Evolutionary conservation across 164 flowering plant species (phyloP).

Genomic region (Piper betle): DNA sequence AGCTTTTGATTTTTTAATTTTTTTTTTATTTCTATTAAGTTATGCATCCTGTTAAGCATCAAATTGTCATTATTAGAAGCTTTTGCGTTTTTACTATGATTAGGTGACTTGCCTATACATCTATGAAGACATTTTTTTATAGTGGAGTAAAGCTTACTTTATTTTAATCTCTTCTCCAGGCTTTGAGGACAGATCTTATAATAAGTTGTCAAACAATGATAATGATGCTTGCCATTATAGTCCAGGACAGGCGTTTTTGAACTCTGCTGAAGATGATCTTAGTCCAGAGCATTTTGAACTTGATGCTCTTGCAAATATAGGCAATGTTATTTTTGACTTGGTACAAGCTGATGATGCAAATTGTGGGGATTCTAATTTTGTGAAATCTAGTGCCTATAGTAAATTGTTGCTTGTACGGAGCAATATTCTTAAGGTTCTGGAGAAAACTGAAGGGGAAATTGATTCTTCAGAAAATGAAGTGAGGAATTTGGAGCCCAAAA

Average conservation of each 20-base stretch:
- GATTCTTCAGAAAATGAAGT: constrained; percentile 74
- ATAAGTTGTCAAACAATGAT: constrained; percentile 27
- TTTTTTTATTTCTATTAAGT: no score
- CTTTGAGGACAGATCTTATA: constrained; percentile 41
- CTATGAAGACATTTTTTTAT: no score
- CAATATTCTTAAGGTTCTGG: constrained; percentile 53
- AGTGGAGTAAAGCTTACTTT: no score
- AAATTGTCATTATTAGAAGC: no score
- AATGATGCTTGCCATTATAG: constrained; percentile 33
- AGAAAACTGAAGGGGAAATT: constrained; percentile 70
- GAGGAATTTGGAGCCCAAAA: constrained; percentile 32
- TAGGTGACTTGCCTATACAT: no score
- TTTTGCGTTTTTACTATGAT: no score
- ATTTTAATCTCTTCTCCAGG: constrained; percentile 21
- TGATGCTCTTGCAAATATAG: constrained; percentile 26
- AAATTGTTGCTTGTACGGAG: constrained; percentile 49
- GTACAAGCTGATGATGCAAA: constrained; percentile 45
- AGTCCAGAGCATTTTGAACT: constrained; percentile 41
- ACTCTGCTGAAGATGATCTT: constrained; percentile 23
- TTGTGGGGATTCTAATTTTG: constrained; percentile 38
- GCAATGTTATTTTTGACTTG: constrained; percentile 34
- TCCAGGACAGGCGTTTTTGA: constrained; percentile 26
- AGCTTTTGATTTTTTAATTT: no score
- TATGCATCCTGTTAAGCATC: no score
- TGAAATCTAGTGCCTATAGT: constrained; percentile 37